Evolutionary conservation across 768 basidiomycete species (phyloP), one percentile per base, ranked within the genome.

Genomic region (Tremella yokohamensis): DNA sequence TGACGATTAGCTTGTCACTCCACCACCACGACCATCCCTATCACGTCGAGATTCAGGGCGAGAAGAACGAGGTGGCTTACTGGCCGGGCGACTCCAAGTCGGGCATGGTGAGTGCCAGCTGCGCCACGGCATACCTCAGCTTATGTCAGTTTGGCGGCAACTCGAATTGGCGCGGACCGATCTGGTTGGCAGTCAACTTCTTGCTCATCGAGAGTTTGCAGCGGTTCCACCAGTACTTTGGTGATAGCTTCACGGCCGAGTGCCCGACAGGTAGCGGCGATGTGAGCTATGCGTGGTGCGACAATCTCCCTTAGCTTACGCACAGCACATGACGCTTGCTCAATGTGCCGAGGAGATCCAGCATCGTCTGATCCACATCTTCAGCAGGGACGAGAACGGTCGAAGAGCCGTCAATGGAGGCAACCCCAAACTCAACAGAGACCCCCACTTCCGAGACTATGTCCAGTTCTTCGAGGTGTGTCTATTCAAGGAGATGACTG

Each of bases 51-150:
- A 94, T 96, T 49, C 85, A 96, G 60, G 93, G 91, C 15, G 84
- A 97, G 66, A 83, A 86, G 40, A 89, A 96, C 73, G 89, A 91
- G 70, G 90, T 98, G 26, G 83, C 84, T 34, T 99, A 98, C 78
- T 98, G 96, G 96, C 94, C 96, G 0, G 96, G 93, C 8, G 96
- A 99, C 74, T 97, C 94, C 1, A 84, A 83, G 66, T 92, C 90
- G 11, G 93, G 92, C 48, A 99, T 99, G 94, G 29, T 34, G 29
- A 34, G 29, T 34, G 29, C 4, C 29, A 34, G 29, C n/a, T n/a
- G n/a, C 11, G 18, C 26, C 4, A n/a, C 38, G 20, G 13, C 25
- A 34, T 11, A 54, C 19, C 50, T 29, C 64, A 34, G 29, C 29
- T 34, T 11, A 34, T 34, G 4, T 4, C 29, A 34, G 29, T 72